Evolutionary conservation across 2,329 filamentous ascomycete species (phyloP).

Genomic region (Alternaria dauci): DNA sequence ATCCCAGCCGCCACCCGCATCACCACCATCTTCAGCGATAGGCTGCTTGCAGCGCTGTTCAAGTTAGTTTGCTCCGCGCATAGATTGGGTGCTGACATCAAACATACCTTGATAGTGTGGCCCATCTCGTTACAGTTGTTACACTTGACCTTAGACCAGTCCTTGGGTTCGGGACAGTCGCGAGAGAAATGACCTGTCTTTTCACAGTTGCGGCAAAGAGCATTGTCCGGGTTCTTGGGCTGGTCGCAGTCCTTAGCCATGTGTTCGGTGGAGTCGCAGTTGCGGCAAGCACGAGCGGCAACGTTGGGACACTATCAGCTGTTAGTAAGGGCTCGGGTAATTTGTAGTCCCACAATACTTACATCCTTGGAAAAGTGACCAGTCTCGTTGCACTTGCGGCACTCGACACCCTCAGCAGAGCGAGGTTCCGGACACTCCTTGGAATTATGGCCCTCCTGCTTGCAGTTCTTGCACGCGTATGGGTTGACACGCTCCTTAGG

Average conservation of each 20-base stretch:
- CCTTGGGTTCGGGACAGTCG: slow-evolving; percentile 66
- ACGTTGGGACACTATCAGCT: slow-evolving; percentile 42
- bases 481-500: slow-evolving; percentile 63
- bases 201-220: slow-evolving; percentile 69
- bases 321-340: slow-evolving; percentile 22
- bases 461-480: slow-evolving; percentile 74
- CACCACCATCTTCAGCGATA: slow-evolving; percentile 29
- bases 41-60: slow-evolving; percentile 44
- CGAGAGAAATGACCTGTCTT: slow-evolving; percentile 67
- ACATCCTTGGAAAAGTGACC: slow-evolving; percentile 50
- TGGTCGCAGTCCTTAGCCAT: slow-evolving; percentile 50
- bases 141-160: slow-evolving; percentile 59
- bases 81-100: background rate
- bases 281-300: slow-evolving; percentile 45
- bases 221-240: slow-evolving; percentile 50
- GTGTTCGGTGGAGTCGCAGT: slow-evolving; percentile 50
- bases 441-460: slow-evolving; percentile 54
- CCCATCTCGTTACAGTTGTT: slow-evolving; percentile 56
- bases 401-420: slow-evolving; percentile 67
- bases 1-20: slow-evolving; percentile 22
- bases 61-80: slow-evolving; percentile 16
- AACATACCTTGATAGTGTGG: slow-evolving; percentile 42
- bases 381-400: slow-evolving; percentile 68
- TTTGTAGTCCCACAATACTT: slow-evolving; percentile 9
- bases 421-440: slow-evolving; percentile 55